These are phyloP conservation scores for Hsuehochloa calcarea DNA, from an alignment of 176 grass and related monocot genomes.

Conservation along the genomic window DNA sequence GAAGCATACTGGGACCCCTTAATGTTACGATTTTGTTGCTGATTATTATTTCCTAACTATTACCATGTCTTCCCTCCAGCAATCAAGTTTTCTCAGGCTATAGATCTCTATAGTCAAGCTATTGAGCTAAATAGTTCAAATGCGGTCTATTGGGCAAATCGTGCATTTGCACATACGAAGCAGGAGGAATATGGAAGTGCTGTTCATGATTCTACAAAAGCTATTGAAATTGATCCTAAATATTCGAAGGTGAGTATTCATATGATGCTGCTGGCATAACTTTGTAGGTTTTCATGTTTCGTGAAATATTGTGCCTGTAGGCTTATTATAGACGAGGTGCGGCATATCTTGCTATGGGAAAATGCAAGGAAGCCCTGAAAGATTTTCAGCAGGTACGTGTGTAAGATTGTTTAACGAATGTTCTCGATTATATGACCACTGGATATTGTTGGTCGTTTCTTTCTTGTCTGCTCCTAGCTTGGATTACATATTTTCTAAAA, in stretches of 20 bases:
- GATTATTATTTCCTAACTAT: constrained; percentile 19
- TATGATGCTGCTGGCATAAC: constrained; percentile 1
- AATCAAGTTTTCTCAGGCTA: constrained; percentile 87
- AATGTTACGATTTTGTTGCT: neutral
- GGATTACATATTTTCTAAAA: neutral
- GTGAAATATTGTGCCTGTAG: constrained; percentile 30
- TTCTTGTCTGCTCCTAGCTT: neutral
- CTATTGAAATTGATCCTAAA: constrained; percentile 76
- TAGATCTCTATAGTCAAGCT: constrained; percentile 75
- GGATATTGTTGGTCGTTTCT: neutral
- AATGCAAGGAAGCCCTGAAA: constrained; percentile 92
- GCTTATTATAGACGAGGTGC: constrained; percentile 85
- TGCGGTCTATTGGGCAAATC: constrained; percentile 88
- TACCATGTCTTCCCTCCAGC: constrained; percentile 28
- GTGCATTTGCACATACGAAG: constrained; percentile 87
- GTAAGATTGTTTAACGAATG: neutral
- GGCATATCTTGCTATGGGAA: constrained; percentile 94
- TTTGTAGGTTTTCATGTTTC: constrained; percentile 17
- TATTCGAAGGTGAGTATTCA: constrained; percentile 68
- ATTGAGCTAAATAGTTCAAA: constrained; percentile 75
- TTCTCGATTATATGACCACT: neutral
- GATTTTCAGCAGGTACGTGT: constrained; percentile 82
- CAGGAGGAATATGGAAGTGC: constrained; percentile 94
- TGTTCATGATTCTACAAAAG: constrained; percentile 74
- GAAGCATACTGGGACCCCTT: neutral